Evolutionary conservation across 768 basidiomycete species (phyloP).

Genomic region (Russula lepida): DNA sequence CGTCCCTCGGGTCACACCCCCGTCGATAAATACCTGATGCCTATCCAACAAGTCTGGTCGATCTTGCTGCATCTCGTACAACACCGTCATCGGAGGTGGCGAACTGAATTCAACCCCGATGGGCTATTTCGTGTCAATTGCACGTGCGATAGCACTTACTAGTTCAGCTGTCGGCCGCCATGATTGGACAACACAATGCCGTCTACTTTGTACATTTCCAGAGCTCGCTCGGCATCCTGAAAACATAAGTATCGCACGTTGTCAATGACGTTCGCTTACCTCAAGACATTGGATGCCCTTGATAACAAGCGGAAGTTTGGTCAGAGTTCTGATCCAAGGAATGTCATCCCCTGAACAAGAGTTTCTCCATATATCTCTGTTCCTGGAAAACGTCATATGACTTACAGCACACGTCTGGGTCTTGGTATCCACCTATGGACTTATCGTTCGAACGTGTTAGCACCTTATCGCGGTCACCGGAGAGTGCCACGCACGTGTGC

Average conservation of each 20-base stretch:
- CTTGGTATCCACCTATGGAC: constrained; percentile 28
- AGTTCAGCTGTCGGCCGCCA: constrained; percentile 40
- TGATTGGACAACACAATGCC: constrained; percentile 45
- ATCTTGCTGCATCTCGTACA: constrained; percentile 35
- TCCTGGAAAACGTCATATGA: neutral
- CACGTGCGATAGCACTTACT: constrained; percentile 25
- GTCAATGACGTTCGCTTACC: constrained; percentile 22
- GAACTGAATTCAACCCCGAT: constrained; percentile 24
- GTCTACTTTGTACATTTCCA: constrained; percentile 33
- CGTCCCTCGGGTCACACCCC: constrained; percentile 38
- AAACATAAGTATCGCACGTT: neutral
- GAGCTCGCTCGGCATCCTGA: constrained; percentile 39
- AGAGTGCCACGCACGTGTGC: constrained; percentile 22
- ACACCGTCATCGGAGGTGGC: constrained; percentile 37
- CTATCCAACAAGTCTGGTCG: constrained; percentile 34
- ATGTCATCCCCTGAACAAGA: constrained; percentile 28
- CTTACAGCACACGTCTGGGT: constrained; percentile 29
- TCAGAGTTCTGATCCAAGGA: constrained; percentile 34
- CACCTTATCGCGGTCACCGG: neutral
- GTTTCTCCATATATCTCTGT: neutral
- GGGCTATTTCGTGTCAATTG: neutral
- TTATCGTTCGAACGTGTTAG: constrained; percentile 14
- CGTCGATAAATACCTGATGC: constrained; percentile 39
- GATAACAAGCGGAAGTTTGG: constrained; percentile 35
- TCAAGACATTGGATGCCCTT: constrained; percentile 43